Evolutionary conservation across 2,329 filamentous ascomycete species (phyloP).

Genomic region (Botrytis tulipae): DNA sequence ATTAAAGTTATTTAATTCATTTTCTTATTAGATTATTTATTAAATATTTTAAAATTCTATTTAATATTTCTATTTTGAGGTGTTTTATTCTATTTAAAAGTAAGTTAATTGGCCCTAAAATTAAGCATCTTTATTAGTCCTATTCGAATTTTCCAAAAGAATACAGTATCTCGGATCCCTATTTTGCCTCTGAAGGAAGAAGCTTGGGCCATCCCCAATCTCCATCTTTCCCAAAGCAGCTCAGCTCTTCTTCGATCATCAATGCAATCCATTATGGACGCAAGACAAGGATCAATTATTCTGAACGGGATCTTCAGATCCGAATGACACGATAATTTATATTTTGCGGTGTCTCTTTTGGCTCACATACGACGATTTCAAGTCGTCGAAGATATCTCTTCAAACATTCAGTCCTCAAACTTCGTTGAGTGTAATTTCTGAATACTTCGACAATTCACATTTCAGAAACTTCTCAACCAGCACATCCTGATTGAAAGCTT

Average conservation of each 20-base stretch:
- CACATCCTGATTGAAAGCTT: background rate
- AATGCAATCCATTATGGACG: background rate
- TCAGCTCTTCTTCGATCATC: constrained; percentile 1
- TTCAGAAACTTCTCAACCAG: background rate
- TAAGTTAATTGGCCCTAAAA: no score
- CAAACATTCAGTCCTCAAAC: background rate
- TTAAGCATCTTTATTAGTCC: no score
- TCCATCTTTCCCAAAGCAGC: background rate
- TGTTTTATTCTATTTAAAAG: no score
- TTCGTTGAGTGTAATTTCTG: background rate
- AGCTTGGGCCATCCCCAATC: background rate
- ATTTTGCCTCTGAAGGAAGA: background rate
- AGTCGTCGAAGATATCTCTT: background rate
- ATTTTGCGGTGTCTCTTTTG: background rate
- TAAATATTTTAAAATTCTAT: no score
- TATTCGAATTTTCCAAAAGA: no score
- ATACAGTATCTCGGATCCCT: background rate
- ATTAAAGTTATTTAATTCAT: no score
- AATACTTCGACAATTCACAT: background rate
- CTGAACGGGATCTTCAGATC: background rate
- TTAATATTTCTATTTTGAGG: no score
- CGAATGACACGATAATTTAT: constrained; percentile 3
- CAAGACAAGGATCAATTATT: constrained; percentile 8
- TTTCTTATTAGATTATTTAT: no score
- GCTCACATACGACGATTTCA: background rate